These are phyloP conservation scores for Hypoxylon perforatum DNA, from an alignment of 495 filamentous ascomycete genomes.

Conservation along the genomic window DNA sequence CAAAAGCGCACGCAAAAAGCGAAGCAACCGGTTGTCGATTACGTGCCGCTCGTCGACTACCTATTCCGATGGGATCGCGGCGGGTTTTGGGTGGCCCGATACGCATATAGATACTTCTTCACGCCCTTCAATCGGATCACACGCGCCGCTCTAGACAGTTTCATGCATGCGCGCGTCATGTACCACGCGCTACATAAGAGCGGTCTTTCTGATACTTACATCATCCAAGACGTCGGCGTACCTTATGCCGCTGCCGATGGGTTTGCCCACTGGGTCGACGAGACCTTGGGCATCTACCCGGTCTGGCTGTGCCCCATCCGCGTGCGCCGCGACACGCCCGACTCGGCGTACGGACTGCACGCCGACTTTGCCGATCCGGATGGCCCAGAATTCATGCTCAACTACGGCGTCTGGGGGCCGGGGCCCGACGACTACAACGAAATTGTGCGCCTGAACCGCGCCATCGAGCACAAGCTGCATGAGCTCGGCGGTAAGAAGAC, in stretches of 20 bases:
- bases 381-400: slow-evolving; percentile 48
- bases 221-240: slow-evolving; percentile 67
- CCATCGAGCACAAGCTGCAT: slow-evolving; percentile 67
- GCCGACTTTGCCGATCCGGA: slow-evolving; percentile 48
- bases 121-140: slow-evolving; percentile 65
- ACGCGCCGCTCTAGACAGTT: slow-evolving; percentile 60
- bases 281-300: slow-evolving; percentile 59
- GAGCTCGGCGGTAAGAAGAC: slow-evolving; percentile 68
- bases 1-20: slow-evolving; percentile 30
- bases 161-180: slow-evolving; percentile 69
- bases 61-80: slow-evolving; percentile 72
- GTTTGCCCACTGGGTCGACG: slow-evolving; percentile 56
- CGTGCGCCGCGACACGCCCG: slow-evolving; percentile 48
- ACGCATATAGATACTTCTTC: slow-evolving; percentile 63
- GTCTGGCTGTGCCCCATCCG: slow-evolving; percentile 68
- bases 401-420: slow-evolving; percentile 62
- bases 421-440: slow-evolving; percentile 43
- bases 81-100: slow-evolving; percentile 67
- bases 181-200: slow-evolving; percentile 65
- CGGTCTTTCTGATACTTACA: slow-evolving; percentile 56
- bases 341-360: slow-evolving; percentile 50
- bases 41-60: slow-evolving; percentile 64
- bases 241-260: slow-evolving; percentile 52
- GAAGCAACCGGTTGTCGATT: slow-evolving; percentile 29
- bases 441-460: slow-evolving; percentile 62